Conservation (phyloP, 805 yeast genomes). For the Debaryomyces maramus region DNA sequence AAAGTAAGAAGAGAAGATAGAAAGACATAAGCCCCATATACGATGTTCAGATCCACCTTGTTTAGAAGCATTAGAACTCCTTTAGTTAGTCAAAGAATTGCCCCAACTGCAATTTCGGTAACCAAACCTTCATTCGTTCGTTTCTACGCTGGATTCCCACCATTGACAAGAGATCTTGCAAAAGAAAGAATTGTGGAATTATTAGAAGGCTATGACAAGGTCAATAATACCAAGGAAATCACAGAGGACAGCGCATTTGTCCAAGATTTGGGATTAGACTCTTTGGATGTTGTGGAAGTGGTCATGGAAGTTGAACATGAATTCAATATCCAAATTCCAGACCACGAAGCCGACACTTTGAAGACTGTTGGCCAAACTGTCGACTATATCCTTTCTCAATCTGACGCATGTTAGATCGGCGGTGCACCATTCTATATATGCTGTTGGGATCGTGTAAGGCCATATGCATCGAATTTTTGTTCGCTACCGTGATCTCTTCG, state of each 20-base stretch:
- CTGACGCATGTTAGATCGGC: conserved; percentile 38
- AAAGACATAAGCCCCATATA: conserved; percentile 3
- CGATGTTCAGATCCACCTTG: conserved; percentile 34
- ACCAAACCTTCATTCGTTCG: conserved; percentile 18
- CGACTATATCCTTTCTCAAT: conserved; percentile 42
- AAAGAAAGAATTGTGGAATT: conserved; percentile 62
- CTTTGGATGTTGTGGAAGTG: conserved; percentile 48
- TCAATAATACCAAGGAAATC: conserved; percentile 38
- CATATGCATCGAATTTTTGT: not conserved
- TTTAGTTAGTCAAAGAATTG: conserved; percentile 6
- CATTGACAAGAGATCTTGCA: conserved; percentile 61
- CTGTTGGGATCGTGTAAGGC: not conserved
- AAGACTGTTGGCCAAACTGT: conserved; percentile 48
- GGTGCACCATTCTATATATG: too few species aligned
- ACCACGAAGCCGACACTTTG: conserved; percentile 45
- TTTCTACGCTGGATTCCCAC: conserved; percentile 58
- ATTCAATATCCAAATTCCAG: conserved; percentile 49
- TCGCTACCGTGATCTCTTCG: not conserved
- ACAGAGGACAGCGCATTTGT: conserved; percentile 36
- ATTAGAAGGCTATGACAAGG: conserved; percentile 64
- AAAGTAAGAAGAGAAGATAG: conserved; percentile 1
- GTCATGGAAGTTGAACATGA: conserved; percentile 50
- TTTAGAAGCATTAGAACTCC: conserved; percentile 28
- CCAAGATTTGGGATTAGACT: conserved; percentile 47
- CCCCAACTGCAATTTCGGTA: conserved; percentile 7